A percentile compares a stretch with the other conserved stretches of the same genome.
Conservation (phyloP, 768 basidiomycete species). For the Tylopilus cervinicoccineus region DNA sequence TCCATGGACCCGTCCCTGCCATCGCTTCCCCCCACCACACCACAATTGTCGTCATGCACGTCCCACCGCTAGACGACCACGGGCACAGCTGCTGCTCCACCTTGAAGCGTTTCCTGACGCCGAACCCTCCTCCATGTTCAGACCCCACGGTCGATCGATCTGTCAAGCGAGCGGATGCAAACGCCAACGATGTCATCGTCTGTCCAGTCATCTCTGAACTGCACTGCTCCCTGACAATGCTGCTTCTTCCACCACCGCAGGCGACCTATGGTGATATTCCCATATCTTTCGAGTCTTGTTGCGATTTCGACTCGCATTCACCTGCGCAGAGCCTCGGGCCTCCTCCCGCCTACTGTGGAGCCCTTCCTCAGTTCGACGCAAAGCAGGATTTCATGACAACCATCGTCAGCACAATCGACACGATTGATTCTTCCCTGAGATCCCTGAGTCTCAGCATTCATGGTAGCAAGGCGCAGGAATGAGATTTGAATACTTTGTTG, state of each 20-base stretch:
- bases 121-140: neutral
- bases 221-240: neutral
- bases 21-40: constrained; percentile 4
- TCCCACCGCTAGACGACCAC: constrained; percentile 24
- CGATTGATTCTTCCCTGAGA: constrained; percentile 50
- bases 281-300: constrained; percentile 38
- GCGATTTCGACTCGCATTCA: constrained; percentile 39
- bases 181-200: constrained; percentile 5
- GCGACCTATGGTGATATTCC: constrained; percentile 16
- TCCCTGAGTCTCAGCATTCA: constrained; percentile 69
- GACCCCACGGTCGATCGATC: constrained; percentile 1
- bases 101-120: constrained; percentile 19
- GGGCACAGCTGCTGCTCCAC: constrained; percentile 17
- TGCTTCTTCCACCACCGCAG: constrained; percentile 2
- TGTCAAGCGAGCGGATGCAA: constrained; percentile 2
- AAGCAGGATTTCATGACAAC: constrained; percentile 42
- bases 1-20: constrained; percentile 12
- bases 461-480: constrained; percentile 38
- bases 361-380: constrained; percentile 11
- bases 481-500: neutral
- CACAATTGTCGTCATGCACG: constrained; percentile 16
- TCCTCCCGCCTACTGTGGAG: constrained; percentile 41
- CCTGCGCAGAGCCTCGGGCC: constrained; percentile 23
- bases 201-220: neutral
- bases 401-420: constrained; percentile 52